A percentile compares a stretch with the other conserved stretches of the same genome.
phyloP scores from a whole-genome alignment of 139 green algal species.

The Chlorella vulgaris region DNA sequence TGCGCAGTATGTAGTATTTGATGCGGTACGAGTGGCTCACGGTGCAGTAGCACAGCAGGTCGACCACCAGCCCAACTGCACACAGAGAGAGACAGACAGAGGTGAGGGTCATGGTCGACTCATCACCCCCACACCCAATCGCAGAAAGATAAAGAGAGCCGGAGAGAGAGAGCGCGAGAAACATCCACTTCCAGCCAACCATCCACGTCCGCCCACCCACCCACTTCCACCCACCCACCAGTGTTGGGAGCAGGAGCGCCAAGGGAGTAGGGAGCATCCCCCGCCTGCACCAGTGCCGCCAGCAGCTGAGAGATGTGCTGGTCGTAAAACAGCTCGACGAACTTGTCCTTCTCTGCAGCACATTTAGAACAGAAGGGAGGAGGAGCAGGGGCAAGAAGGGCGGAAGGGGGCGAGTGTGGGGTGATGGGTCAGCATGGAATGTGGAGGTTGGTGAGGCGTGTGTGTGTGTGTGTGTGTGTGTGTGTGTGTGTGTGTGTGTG shows the following conservation, averaged over 20 bases:
- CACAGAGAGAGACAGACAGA: not conserved
- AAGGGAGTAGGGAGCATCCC: not conserved
- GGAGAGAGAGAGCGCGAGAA: too few species aligned
- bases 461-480: too few species aligned
- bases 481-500: too few species aligned
- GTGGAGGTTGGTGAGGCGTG: not conserved
- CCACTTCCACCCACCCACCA: not conserved
- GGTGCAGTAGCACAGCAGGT: constrained; percentile 97
- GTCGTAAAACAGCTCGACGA: constrained; percentile 97
- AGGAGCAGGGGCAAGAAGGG: not conserved
- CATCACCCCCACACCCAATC: too few species aligned
- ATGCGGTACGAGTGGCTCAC: constrained; percentile 82
- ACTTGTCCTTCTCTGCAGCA: constrained; percentile 81
- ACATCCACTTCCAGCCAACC: too few species aligned
- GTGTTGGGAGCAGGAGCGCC: constrained; percentile 7
- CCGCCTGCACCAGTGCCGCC: constrained; percentile 1
- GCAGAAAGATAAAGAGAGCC: too few species aligned
- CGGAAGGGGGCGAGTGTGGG: too few species aligned
- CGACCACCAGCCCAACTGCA: constrained; percentile 82
- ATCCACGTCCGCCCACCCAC: too few species aligned
- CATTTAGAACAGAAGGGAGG: too few species aligned
- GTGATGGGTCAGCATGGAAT: not conserved
- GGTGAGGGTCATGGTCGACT: too few species aligned
- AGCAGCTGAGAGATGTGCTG: constrained; percentile 61
- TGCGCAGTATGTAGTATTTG: constrained; percentile 90